Base-by-base conservation (phyloP, 345 rosid species). In the Eucalyptus regnans region DNA sequence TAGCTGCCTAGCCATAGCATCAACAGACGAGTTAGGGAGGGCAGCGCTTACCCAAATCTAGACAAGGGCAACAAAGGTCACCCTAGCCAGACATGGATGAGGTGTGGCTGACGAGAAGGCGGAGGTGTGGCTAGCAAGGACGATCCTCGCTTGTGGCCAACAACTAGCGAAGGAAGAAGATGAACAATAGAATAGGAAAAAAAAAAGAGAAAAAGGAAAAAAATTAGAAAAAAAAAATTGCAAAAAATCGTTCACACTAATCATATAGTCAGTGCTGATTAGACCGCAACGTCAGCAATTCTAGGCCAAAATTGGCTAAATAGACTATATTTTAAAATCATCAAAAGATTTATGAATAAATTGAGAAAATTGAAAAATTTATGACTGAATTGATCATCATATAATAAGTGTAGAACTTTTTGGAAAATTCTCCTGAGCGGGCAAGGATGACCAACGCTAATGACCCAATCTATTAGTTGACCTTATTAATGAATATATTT, bases 351-450 rank as follows among this genome's bases (percentile, higher is more conserved):
- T 68, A 68, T 5, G 6, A 31, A 16, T 4, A 15, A 31, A 31
- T 71, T 71, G 8, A 18, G 20, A 16, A 18, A 33, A 71, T 10
- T 71, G 0, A 10, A 71, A 71, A 33, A 9, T 9, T 33, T 33
- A 9, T 0, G 2, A 71, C 2, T 71, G 0, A 37, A 33, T 33
- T 71, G 1, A 71, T 0, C 1, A 0, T 17, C 25, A 71, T 33
- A 33, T 5, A 33, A 17, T 33, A 33, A 17, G 25, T 33, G 2
- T 66, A 66, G 4, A 1, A 31, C 6, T 15, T 66, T 66, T 71
- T 33, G 23, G 4, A 71, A 22, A 18, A 71, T 71, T 71, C 23
- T 33, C 44, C 25, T 0, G 0, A 9, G 44, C 0, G 20, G 13
- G 23, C 43, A 68, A 12, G 4, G 46, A 6, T 71, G 44, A 8